phyloP scores from a whole-genome alignment of 176 grass and related monocot genomes.

The Carex parvula region DNA sequence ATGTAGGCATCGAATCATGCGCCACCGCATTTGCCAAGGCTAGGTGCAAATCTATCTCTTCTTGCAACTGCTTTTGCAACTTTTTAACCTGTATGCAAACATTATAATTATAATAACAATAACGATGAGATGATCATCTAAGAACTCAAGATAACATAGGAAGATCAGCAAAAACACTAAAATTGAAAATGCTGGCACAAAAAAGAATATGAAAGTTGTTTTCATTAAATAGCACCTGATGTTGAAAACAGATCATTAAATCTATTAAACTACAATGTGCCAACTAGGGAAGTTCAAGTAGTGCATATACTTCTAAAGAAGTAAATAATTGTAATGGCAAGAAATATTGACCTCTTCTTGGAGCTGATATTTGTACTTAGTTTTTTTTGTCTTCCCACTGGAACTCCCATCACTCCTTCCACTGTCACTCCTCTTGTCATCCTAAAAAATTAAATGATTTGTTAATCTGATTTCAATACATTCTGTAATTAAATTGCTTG shows the following conservation, averaged over 20 bases:
- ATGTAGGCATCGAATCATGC: conserved; percentile 28
- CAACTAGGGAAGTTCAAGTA: not conserved
- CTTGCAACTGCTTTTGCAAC: conserved; percentile 76
- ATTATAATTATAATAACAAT: not conserved
- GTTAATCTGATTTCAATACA: conserved; percentile 1
- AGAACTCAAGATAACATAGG: conserved; percentile 2
- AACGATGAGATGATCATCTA: not conserved
- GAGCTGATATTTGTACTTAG: conserved; percentile 56
- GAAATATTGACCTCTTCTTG: conserved; percentile 64
- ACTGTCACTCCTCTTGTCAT: conserved; percentile 45
- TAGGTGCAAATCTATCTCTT: conserved; percentile 76
- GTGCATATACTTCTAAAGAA: not conserved
- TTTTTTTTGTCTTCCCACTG: conserved; percentile 31
- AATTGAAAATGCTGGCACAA: not conserved
- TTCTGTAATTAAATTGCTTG: conserved; percentile 43
- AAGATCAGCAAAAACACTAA: not conserved
- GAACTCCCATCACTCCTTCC: conserved; percentile 42
- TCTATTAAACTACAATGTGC: not conserved
- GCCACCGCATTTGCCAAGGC: conserved; percentile 66
- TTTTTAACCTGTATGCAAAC: conserved; percentile 50
- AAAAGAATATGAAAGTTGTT: not conserved
- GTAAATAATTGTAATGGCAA: not conserved
- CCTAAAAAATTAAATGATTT: conserved; percentile 40
- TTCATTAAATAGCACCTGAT: not conserved
- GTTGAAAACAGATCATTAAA: not conserved